Conservation (phyloP, 75 land plant species). For the Cryptomeria japonica region DNA sequence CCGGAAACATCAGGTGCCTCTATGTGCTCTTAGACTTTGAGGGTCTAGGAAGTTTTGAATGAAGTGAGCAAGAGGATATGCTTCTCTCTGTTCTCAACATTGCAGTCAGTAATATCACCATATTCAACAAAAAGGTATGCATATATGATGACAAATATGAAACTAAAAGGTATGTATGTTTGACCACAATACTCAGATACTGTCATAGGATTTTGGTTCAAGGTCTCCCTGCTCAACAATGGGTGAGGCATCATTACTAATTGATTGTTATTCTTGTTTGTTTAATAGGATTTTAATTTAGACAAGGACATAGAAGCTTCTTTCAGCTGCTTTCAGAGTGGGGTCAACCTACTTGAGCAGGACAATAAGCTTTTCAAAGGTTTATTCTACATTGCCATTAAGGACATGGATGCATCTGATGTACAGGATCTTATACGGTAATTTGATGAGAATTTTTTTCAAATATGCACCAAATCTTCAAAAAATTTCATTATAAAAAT, state of each 20-base stretch:
- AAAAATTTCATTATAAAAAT: conserved; percentile 37
- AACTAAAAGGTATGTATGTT: too few species aligned
- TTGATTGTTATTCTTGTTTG: too few species aligned
- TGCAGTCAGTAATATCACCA: conserved; percentile 6
- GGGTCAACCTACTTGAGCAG: conserved; percentile 19
- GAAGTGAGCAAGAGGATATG: conserved; percentile 18
- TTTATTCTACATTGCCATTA: conserved; percentile 36
- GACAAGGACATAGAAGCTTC: conserved; percentile 33
- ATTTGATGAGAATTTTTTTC: conserved; percentile 8
- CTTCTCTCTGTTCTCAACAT: conserved; percentile 12
- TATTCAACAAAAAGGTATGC: neutral
- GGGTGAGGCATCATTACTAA: neutral
- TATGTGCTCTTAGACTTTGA: conserved; percentile 33
- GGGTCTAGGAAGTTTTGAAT: conserved; percentile 27
- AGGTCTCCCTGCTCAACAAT: neutral
- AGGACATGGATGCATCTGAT: conserved; percentile 18
- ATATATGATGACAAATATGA: too few species aligned
- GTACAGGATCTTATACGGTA: too few species aligned
- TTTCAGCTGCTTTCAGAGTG: conserved; percentile 38
- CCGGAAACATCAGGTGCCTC: neutral
- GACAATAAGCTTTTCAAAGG: conserved; percentile 35
- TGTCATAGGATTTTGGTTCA: too few species aligned
- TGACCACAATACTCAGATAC: too few species aligned
- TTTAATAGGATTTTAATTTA: conserved; percentile 33
- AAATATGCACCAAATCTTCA: conserved; percentile 30